phyloP scores from a whole-genome alignment of 805 yeast species.

The Cyberlindnera mrakii region DNA sequence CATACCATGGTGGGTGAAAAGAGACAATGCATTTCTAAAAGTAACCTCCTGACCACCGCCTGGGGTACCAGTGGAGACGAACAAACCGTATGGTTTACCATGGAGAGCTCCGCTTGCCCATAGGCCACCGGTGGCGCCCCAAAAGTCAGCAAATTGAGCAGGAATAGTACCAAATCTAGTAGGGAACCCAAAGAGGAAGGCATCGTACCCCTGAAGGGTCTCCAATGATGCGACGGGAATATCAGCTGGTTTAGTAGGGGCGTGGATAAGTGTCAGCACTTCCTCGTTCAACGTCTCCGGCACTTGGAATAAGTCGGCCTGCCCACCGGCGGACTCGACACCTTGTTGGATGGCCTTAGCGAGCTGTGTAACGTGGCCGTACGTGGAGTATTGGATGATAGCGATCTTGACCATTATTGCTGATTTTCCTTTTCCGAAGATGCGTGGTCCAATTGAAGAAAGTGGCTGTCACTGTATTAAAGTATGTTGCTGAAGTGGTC shows the following conservation, averaged over 20 bases:
- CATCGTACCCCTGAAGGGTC: conserved; percentile 62
- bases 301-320: conserved; percentile 67
- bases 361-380: conserved; percentile 66
- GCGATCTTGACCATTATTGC: conserved; percentile 13
- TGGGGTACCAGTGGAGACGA: conserved; percentile 62
- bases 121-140: conserved; percentile 70
- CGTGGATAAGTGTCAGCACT: conserved; percentile 49
- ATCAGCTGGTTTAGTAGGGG: conserved; percentile 57
- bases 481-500: not conserved
- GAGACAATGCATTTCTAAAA: conserved; percentile 47
- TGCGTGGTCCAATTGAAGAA: too few relatives aligned
- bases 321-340: conserved; percentile 59
- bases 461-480: too few relatives aligned
- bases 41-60: conserved; percentile 81
- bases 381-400: conserved; percentile 62
- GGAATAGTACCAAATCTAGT: conserved; percentile 81
- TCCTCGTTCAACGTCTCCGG: conserved; percentile 68
- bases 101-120: conserved; percentile 66
- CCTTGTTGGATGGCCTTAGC: conserved; percentile 69
- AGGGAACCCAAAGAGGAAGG: conserved; percentile 79
- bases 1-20: conserved; percentile 70
- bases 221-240: conserved; percentile 59
- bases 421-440: not conserved
- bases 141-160: conserved; percentile 66
- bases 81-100: conserved; percentile 72